Evolutionary conservation across 176 grass and related monocot genomes (phyloP).

Genomic region (Themeda triandra): DNA sequence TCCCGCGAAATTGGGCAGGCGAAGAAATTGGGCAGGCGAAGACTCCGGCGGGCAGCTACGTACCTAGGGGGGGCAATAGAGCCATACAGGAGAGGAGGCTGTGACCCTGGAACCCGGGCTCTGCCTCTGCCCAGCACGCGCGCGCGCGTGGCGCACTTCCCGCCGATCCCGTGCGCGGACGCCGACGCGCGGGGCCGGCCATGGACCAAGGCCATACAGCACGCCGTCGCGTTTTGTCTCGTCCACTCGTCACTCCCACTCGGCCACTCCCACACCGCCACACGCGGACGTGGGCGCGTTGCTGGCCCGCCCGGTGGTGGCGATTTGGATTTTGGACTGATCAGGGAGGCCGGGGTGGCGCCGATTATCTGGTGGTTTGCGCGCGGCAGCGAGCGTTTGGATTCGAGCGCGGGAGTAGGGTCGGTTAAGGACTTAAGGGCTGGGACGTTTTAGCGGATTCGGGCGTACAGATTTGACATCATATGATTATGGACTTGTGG

Average conservation of each 20-base stretch:
- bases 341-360: not conserved
- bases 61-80: no score
- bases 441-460: not conserved
- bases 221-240: not conserved
- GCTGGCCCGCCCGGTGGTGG: not conserved
- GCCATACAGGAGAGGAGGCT: no score
- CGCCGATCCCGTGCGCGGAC: not conserved
- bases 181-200: no score
- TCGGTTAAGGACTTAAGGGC: not conserved
- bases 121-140: not conserved
- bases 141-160: not conserved
- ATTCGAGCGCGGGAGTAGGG: not conserved
- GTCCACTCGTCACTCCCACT: not conserved
- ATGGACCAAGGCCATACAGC: not conserved
- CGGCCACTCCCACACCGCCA: no score
- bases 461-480: slow-evolving; percentile 6
- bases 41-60: no score
- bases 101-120: not conserved
- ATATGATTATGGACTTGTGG: not conserved
- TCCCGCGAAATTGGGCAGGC: not conserved
- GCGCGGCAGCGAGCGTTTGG: not conserved
- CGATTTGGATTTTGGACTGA: not conserved
- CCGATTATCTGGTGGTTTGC: slow-evolving; percentile 10
- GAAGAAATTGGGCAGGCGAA: slow-evolving; percentile 1
- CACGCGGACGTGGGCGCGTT: not conserved